Percentiles rank a stretch among this genome's conserved stretches.
phyloP scores from a whole-genome alignment of 1,139 yeast genomes.

The Taphrina pruni region DNA sequence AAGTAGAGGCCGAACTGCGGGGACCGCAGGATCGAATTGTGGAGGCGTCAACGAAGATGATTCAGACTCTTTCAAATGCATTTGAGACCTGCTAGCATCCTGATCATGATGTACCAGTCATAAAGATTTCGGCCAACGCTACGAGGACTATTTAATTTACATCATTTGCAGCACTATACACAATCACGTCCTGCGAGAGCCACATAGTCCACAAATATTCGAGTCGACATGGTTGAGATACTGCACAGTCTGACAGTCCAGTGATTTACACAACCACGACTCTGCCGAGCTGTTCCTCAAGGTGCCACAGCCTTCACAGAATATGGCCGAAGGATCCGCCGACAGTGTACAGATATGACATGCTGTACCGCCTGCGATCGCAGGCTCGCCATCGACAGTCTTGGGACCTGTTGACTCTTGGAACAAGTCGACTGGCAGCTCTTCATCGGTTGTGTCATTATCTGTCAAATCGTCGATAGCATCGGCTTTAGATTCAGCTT shows the following conservation, averaged over 20 bases:
- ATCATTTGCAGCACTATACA: too few relatives aligned
- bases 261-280: conserved; percentile 29
- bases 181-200: conserved; percentile 3
- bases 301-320: conserved; percentile 33
- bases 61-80: too few relatives aligned
- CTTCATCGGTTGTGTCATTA: neutral
- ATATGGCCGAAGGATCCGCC: neutral
- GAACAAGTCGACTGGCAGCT: neutral
- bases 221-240: conserved; percentile 26
- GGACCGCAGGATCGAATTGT: too few relatives aligned
- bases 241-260: conserved; percentile 15
- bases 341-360: conserved; percentile 29
- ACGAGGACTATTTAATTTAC: too few relatives aligned
- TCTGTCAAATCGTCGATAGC: neutral
- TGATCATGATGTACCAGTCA: too few relatives aligned
- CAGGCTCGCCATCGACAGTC: conserved; percentile 12
- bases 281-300: neutral
- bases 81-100: too few relatives aligned
- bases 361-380: neutral
- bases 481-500: neutral
- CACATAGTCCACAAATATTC: conserved; percentile 27
- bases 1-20: too few relatives aligned
- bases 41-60: too few relatives aligned
- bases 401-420: neutral
- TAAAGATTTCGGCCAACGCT: too few relatives aligned